Conservation (phyloP, 495 filamentous ascomycete genomes). For the Bryoglossum gracile region DNA sequence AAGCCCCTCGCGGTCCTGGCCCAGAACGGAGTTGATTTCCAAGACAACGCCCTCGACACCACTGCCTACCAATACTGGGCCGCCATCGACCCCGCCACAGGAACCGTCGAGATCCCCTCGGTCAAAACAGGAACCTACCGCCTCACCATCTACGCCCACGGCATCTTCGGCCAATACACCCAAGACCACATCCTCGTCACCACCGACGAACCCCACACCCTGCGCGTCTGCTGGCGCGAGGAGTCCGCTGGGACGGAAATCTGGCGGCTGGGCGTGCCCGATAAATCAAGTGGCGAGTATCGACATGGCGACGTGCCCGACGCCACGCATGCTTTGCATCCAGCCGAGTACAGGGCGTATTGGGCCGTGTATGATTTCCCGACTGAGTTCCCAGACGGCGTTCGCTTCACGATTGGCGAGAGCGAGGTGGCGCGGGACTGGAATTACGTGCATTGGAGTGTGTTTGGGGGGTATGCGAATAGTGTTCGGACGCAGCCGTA, state of each 20-base stretch:
- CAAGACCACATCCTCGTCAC: constrained; percentile 36
- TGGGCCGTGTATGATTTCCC: constrained; percentile 50
- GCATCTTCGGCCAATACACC: constrained; percentile 46
- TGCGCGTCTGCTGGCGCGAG: constrained; percentile 35
- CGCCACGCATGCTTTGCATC: constrained; percentile 37
- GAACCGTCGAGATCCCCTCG: constrained; percentile 38
- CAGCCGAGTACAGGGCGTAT: constrained; percentile 46
- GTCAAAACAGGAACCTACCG: constrained; percentile 47
- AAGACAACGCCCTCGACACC: constrained; percentile 46
- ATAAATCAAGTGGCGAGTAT: constrained; percentile 50
- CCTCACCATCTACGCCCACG: constrained; percentile 50
- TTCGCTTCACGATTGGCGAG: constrained; percentile 44
- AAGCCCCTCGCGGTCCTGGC: constrained; percentile 45
- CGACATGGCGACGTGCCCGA: constrained; percentile 41
- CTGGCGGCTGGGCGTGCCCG: constrained; percentile 48
- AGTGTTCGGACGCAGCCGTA: constrained; percentile 20
- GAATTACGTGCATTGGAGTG: constrained; percentile 50
- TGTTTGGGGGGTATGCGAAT: constrained; percentile 40
- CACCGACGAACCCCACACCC: constrained; percentile 28
- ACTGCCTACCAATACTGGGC: constrained; percentile 51
- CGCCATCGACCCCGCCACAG: constrained; percentile 36
- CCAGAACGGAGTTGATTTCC: constrained; percentile 44
- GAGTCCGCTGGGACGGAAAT: constrained; percentile 45
- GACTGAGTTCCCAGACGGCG: constrained; percentile 43
- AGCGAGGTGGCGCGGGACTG: constrained; percentile 37